These are phyloP conservation scores for Metarhizium robertsii DNA, from an alignment of 2,329 filamentous ascomycete genomes.

Conservation along the genomic window DNA sequence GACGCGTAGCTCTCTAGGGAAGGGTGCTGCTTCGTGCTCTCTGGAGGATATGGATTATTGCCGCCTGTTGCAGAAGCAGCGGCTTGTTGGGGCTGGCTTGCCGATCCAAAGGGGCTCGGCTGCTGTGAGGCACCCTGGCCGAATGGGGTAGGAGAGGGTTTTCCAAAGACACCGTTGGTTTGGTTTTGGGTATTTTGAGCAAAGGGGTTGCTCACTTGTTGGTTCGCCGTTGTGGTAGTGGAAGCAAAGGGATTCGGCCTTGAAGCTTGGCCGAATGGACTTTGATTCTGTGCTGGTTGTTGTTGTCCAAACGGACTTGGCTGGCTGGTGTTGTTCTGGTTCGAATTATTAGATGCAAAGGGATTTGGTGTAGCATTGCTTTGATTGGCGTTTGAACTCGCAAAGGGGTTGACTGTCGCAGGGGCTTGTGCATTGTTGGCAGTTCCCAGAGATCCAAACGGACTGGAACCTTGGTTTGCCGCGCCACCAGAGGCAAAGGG, in stretches of 20 bases:
- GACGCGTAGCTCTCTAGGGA: constrained; percentile 33
- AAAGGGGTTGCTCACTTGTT: constrained; percentile 16
- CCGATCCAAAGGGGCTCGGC: constrained; percentile 17
- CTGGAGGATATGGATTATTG: constrained; percentile 33
- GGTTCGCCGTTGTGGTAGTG: constrained; percentile 9
- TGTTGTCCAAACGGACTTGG: constrained; percentile 8
- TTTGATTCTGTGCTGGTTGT: constrained; percentile 8
- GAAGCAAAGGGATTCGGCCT: constrained; percentile 19
- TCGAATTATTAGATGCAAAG: constrained; percentile 13
- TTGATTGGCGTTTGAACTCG: background rate
- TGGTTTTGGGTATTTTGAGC: constrained; percentile 2
- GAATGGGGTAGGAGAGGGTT: constrained; percentile 12
- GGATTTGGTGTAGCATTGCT: constrained; percentile 12
- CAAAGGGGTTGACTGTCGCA: constrained; percentile 19
- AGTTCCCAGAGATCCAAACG: constrained; percentile 14
- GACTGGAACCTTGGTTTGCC: constrained; percentile 9
- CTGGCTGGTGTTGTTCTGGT: background rate
- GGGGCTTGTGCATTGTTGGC: constrained; percentile 11
- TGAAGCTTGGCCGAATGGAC: constrained; percentile 14
- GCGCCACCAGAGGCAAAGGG: constrained; percentile 21
- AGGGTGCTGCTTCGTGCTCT: constrained; percentile 35
- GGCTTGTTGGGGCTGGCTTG: constrained; percentile 7
- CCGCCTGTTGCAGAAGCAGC: constrained; percentile 3
- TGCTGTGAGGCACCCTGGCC: constrained; percentile 11
- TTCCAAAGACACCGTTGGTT: constrained; percentile 14